Percentiles rank a stretch among this genome's conserved stretches.
phyloP scores from a whole-genome alignment of 345 rosid species.

The Draba incana region DNA sequence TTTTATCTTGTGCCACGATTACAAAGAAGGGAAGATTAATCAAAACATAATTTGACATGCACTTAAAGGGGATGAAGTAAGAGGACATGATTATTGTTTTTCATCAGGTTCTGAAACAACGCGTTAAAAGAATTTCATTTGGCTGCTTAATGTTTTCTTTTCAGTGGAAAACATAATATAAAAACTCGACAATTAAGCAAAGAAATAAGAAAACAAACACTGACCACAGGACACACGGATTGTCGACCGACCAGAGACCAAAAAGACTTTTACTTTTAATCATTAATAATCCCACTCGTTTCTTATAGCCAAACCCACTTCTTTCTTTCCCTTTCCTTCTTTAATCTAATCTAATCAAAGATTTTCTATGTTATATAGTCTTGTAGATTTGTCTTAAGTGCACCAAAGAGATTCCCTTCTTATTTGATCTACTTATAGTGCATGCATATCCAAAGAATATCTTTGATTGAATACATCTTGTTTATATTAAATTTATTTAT shows the following conservation, averaged over 20 bases:
- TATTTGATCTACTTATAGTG: slow-evolving; percentile 10
- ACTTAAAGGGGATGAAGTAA: slow-evolving; percentile 18
- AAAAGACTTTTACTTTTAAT: slow-evolving; percentile 68
- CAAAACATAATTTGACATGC: slow-evolving; percentile 30
- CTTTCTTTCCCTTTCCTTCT: slow-evolving; percentile 17
- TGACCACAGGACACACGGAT: slow-evolving; percentile 80
- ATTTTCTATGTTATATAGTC: slow-evolving; percentile 34
- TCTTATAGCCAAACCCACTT: slow-evolving; percentile 55
- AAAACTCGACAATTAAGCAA: slow-evolving; percentile 24
- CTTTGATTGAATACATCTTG: neutral
- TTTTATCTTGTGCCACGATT: neutral
- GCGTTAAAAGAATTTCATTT: slow-evolving; percentile 43
- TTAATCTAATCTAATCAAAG: slow-evolving; percentile 34
- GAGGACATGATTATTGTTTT: slow-evolving; percentile 29
- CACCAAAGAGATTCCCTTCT: slow-evolving; percentile 20
- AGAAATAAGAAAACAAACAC: slow-evolving; percentile 60
- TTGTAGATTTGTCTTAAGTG: slow-evolving; percentile 43
- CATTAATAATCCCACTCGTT: slow-evolving; percentile 59
- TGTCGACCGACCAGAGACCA: slow-evolving; percentile 98
- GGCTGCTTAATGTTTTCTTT: slow-evolving; percentile 43
- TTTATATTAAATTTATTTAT: no score
- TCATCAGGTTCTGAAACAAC: slow-evolving; percentile 42
- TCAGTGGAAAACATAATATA: slow-evolving; percentile 22
- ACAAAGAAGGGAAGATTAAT: slow-evolving; percentile 6
- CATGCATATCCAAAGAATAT: slow-evolving; percentile 9